A percentile compares a stretch with the other conserved stretches of the same genome.
Conservation (phyloP, 306 rosid species). For the Phaseolus lunatus region DNA sequence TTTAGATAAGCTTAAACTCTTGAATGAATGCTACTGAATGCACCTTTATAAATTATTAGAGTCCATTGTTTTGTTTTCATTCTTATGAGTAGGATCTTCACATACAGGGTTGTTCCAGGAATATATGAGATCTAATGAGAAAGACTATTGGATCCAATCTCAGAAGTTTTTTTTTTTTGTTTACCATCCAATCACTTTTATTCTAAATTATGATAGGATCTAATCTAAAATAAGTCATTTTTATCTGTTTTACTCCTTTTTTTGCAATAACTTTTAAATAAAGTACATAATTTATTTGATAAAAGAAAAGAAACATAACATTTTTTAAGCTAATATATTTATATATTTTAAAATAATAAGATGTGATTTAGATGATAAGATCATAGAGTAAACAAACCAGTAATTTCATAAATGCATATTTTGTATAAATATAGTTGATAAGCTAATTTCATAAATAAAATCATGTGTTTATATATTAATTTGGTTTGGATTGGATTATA, state of each 20-base stretch:
- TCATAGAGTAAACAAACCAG: not conserved
- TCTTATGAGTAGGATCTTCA: not conserved
- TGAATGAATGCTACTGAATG: not conserved
- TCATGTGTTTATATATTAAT: not conserved
- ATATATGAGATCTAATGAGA: not conserved
- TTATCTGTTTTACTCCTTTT: not conserved
- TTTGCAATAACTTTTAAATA: no score
- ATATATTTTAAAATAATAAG: not conserved
- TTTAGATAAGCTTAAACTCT: constrained; percentile 3
- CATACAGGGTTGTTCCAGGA: not conserved
- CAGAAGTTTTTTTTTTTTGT: not conserved
- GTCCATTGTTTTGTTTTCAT: not conserved
- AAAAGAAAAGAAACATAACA: not conserved
- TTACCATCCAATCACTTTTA: not conserved
- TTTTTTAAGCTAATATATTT: not conserved
- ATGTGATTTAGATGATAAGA: not conserved
- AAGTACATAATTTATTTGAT: not conserved
- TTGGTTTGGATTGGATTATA: not conserved
- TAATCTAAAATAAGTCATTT: not conserved
- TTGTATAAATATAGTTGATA: not conserved
- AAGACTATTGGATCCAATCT: not conserved
- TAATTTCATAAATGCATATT: not conserved
- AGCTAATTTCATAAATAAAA: not conserved
- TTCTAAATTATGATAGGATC: not conserved
- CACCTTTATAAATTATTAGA: not conserved